Evolutionary conservation across 495 filamentous ascomycete genomes (phyloP), one percentile per base, ranked within the genome.

Genomic region (Aspergillus egyptiacus): DNA sequence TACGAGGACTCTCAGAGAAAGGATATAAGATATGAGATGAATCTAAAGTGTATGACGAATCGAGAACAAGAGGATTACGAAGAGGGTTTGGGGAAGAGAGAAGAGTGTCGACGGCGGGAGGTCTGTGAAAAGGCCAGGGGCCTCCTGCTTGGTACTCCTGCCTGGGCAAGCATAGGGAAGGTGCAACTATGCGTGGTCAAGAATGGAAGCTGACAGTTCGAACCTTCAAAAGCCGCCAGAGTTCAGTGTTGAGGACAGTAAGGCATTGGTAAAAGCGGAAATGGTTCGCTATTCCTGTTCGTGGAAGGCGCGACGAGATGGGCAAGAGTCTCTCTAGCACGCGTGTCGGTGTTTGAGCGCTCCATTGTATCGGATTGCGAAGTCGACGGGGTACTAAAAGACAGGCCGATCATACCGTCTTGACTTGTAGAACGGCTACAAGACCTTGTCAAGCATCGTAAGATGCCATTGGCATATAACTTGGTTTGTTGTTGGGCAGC

Each of bases 11-110:
- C 46, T 50, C 33, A 38, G 10, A 51, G 48, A 48, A 60, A 67
- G 42, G 31, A 59, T 53, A 56, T 43, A 63, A 53, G 17, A 30
- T 38, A 49, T 62, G 54, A 62, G 35, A 42, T 52, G 53, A 39
- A 17, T 53, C 44, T 43, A 53, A 44, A 40, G 27, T 27, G 47
- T 33, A 51, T 27, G 6, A 5, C 22, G 27, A 17, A 24, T 11
- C 31, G 14, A 44, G 31, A 22, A 50, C 50, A 40, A 15, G 37
- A 45, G 13, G 31, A 40, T 32, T 35, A 44, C 32, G 47, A 32
- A 19, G 48, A 39, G 32, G 37, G 34, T 31, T 1, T 22, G 0
- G 22, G 46, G n/a, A n/a, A 24, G 19, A 30, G n/a, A 14, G 31
- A 37, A 25, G 32, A 35, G 19, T n/a, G 22, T 15, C 19, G 19